Evolutionary conservation across 2,329 filamentous ascomycete species (phyloP).

Genomic region (Trichophyton simii): DNA sequence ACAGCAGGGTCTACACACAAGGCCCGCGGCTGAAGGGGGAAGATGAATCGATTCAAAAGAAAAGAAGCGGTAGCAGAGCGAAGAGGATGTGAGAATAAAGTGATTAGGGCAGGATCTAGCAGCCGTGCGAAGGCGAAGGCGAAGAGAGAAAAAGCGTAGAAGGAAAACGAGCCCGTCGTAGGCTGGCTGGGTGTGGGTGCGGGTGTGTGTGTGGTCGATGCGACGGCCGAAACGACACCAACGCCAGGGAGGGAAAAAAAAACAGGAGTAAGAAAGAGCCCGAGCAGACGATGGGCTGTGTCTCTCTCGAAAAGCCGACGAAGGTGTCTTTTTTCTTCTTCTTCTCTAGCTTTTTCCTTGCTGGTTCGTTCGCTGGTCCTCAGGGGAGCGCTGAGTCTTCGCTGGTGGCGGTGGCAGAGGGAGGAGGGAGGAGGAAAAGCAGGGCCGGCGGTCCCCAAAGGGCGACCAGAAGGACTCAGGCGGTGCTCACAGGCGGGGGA

Average conservation of each 20-base stretch:
- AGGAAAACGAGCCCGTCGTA: not conserved
- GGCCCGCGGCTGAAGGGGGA: not conserved
- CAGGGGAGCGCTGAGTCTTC: not conserved
- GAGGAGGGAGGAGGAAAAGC: not conserved
- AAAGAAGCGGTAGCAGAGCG: not conserved
- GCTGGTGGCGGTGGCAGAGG: not conserved
- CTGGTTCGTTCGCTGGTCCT: not conserved
- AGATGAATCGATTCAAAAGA: not conserved
- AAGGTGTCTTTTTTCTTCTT: not conserved
- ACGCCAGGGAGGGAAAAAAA: not conserved
- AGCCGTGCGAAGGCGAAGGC: not conserved
- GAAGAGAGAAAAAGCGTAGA: not conserved
- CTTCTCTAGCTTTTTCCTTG: not conserved
- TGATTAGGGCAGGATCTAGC: not conserved
- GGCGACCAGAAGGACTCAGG: not conserved
- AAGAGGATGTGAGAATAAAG: not conserved
- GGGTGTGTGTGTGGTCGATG: not conserved
- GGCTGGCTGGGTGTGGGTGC: not conserved
- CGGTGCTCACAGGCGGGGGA: slow-evolving; percentile 1
- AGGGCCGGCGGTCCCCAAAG: not conserved
- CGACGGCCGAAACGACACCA: not conserved
- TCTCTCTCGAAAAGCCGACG: not conserved
- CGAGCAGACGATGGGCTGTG: too few relatives aligned
- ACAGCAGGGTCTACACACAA: too few relatives aligned
- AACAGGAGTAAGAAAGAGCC: too few relatives aligned